Base-by-base conservation (phyloP, 768 basidiomycete genomes). In the Psilocybe sp. region DNA sequence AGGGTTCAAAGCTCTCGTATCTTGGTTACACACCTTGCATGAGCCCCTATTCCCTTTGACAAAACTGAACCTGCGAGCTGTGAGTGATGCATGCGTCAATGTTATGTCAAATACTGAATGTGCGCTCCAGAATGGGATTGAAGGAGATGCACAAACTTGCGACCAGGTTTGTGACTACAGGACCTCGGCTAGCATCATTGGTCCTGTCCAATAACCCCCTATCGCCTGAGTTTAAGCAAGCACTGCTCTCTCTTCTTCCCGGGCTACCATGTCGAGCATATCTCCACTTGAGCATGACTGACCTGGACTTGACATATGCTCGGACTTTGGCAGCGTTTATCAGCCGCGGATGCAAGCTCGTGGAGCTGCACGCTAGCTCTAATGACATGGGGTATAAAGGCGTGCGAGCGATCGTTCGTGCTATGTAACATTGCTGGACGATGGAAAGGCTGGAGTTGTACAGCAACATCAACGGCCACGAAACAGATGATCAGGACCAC, bases 371-470 rank as follows among this genome's bases (percentile, higher is more conserved):
- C 10, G 57, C 56, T 8, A 61, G 41, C 35, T 57, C 50, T 23
- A 61, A 61, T 15, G 10, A 35, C 18, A 47, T 61, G 42, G 50
- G 54, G 10, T 54, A 55, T 34, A 42, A 39, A 14, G 60, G 57
- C 8, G 15, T 59, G 15, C 48, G 50, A 36, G 18, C 38, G 6
- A 39, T 61, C 15, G 32, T 57, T 5, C 23, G 46, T 12, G 49
- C 60, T 5, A 45, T 59, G 36, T 16, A 49, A 39, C 13, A 18
- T 15, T 57, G 56, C 19, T 57, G 52, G 53, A 55, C 52, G 19
- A 33, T 61, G 19, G 53, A 61, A 40, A 53, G 41, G 6, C 56
- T 59, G 11, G 52, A 59, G 6, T 20, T 61, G 43, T 59, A 52
- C 15, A 49, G 51, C 31, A 61, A 61, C 31, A 31, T 15, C 7